Evolutionary conservation across 257 asterid species (phyloP).

Genomic region (Solanum piurae): DNA sequence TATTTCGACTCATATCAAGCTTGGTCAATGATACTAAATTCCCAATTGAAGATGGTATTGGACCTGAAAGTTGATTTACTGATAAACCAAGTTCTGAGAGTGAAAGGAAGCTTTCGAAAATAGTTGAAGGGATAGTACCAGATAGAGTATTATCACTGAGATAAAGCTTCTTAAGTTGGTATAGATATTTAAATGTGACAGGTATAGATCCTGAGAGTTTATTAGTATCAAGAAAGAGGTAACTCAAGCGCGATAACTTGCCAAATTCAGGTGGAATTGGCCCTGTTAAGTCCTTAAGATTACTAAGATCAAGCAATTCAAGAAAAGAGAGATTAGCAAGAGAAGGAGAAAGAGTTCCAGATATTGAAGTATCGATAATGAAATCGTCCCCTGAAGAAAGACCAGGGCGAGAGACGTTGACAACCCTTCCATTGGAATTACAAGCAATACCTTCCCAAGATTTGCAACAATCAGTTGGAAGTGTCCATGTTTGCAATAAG

Average conservation of each 20-base stretch:
- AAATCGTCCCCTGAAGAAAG: conserved; percentile 10
- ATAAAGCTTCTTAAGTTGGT: conserved; percentile 13
- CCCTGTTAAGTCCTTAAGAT: conserved; percentile 39
- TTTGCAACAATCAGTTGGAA: conserved; percentile 52
- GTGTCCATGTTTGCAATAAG: conserved; percentile 42
- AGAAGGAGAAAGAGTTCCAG: conserved; percentile 49
- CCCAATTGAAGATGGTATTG: conserved; percentile 39
- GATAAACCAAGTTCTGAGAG: conserved; percentile 28
- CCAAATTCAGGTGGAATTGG: conserved; percentile 44
- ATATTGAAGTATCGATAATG: conserved; percentile 30
- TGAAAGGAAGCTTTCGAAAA: conserved; percentile 19
- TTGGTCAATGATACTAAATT: conserved; percentile 16
- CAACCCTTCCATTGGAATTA: conserved; percentile 34
- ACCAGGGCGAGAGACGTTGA: conserved; percentile 43
- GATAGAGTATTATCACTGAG: conserved; percentile 30
- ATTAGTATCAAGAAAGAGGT: conserved; percentile 29
- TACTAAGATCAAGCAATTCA: conserved; percentile 34
- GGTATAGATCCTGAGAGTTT: conserved; percentile 43
- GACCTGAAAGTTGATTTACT: conserved; percentile 33
- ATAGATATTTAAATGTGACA: conserved; percentile 9
- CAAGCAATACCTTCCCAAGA: conserved; percentile 55
- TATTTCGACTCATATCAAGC: conserved; percentile 34
- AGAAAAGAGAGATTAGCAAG: conserved; percentile 50
- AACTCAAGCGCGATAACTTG: conserved; percentile 14
- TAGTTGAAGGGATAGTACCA: conserved; percentile 27